Base-by-base conservation (phyloP, 805 yeast genomes). In the Grigorovia transvaalensis region DNA sequence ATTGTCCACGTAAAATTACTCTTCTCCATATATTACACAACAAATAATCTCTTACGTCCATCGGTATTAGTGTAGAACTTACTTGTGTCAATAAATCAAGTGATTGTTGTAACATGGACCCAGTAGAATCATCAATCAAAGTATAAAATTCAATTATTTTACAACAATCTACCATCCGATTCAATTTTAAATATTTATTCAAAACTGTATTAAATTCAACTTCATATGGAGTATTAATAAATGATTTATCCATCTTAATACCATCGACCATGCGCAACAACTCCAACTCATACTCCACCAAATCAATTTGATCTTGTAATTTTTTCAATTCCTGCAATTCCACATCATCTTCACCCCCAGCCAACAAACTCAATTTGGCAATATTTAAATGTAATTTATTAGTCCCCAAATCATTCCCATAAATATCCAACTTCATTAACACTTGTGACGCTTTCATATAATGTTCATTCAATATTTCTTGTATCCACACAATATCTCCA, bases 401-500 rank as follows among this genome's bases (percentile, higher is more conserved):
- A 56, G 75, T 76, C 12, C 66, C 66, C 45, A 74, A 70, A 9
- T 67, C 60, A 27, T 77, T 79, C 17, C 74, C 75, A 2, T 62
- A 54, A 3, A 73, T 63, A 4, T 74, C 69, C 29, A 79, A 74
- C 1, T 67, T 61, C 2, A 71, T 59, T 33, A 88, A 68, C 1
- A 74, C 71, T 13, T 63, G 58, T 1, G 83, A 70, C 0, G 89
- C 91, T 1, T 66, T 60, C 4, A 50, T 56, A 61, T 74, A 85
- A 9, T 80, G 71, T 2, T 71, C 72, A 54, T 74, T 78, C 35
- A 79, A 63, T 13, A 88, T 64, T 52, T 83, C 77, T 51, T 79
- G 75, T 19, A 88, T 82, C 96, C 96, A 89, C 2, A 87, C 75
- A 48, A 86, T 75, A 44, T 74, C 68, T 4, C 79, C 74, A 41